Base-by-base conservation (phyloP, 2,329 filamentous ascomycete species). In the Helminthosporium solani region DNA sequence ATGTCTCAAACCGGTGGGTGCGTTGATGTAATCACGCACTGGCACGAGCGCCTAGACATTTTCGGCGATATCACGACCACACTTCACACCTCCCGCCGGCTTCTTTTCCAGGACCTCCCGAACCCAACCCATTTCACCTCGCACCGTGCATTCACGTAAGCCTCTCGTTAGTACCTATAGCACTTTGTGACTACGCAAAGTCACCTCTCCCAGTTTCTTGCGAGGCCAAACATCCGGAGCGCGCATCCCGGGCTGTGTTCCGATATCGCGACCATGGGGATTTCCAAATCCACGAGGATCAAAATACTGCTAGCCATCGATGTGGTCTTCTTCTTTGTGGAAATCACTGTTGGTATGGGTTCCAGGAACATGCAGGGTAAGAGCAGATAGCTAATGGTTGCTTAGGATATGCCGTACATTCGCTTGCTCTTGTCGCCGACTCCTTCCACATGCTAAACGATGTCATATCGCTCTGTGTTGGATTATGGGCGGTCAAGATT, bases 381-480 rank as follows among this genome's bases (percentile, higher is more conserved):
- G 9, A 16, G 31, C 6, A 33, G 6, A 33, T 27, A 6, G 42
- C 49, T 59, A 34, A 58, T 23, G 12, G 9, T 14, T 34, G 39
- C 40, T 25, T 52, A 80, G 79, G 94, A 51, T 89, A 96, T 76
- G 76, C 86, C 53, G 90, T 95, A 50, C 86, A 91, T 66, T 97
- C 94, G 15, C 81, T 99, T 58, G 94, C 94, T 30, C 81, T 99
- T 48, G 90, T 95, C 66, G 94, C 94, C 43, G 94, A 99, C 75
- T 90, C 94, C 49, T 99, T 99, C 72, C 94, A 99, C 74, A 99
- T 99, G 94, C 79, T 99, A 50, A 99, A 99, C 76, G 94, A 99
- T 81, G 94, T 99, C 60, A 86, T 99, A 50, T 97, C 94, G 1
- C 77, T 99, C 12, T 81, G 86, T 46, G 92, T 99, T 52, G 94